Base-by-base conservation (phyloP, 2,329 filamentous ascomycete genomes). In the Talaromyces islandicus region DNA sequence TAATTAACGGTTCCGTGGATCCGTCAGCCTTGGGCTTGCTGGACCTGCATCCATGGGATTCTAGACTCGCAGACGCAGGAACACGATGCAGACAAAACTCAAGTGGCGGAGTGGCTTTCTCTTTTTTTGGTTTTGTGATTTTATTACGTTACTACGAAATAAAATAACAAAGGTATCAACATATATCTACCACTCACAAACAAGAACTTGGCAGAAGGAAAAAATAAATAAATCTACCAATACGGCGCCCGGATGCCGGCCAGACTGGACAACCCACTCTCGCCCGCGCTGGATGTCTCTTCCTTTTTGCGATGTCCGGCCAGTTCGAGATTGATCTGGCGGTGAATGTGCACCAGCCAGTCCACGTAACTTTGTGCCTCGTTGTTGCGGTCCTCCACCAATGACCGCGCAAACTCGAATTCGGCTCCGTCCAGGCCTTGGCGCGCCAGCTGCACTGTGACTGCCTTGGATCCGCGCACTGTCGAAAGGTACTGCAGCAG, bases 331-430 rank as follows among this genome's bases (percentile, higher is more conserved):
- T 96, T 92, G 65, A 99, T 94, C 66, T 90, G 88, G 68, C 93
- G 88, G 77, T 99, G 94, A 64, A 97, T 83, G 75, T 96, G 90
- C 60, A 99, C 94, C 69, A 99, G 81, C 94, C 94, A 99, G 77
- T 99, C 94, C 35, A 97, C 94, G 75, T 97, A 99, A 72, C 90
- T 96, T 77, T 96, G 92, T 38, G 94, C 94, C 78, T 99, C 94
- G 67, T 96, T 96, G 74, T 97, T 97, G 65, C 94, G 85, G 71
- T 99, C 94, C 77, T 99, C 94, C 32, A 96, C 87, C 66, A 99
- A 76, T 76, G 95, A 81, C 57, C 92, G 82, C 7, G 94, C 94
- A 79, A 97, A 99, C 75, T 99, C 94, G 69, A 92, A 97, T 75
- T 99, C 94, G 3, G 92, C 91, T 0, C 94, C 94, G 70, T 99